Evolutionary conservation across 805 yeast species (phyloP).

Genomic region (Candida insectorum): DNA sequence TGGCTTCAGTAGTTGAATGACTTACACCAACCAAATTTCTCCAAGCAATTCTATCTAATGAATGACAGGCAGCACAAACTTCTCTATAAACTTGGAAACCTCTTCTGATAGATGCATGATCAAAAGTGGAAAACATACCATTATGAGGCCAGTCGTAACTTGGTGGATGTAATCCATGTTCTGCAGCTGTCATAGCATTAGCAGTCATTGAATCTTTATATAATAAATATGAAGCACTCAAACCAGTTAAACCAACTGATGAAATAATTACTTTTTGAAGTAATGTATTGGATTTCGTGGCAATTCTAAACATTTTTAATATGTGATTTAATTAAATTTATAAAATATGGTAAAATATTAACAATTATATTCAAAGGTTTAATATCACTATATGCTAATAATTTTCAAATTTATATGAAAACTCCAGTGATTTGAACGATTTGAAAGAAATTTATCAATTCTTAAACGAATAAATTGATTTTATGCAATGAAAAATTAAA

Average conservation of each 20-base stretch:
- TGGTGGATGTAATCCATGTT: slow-evolving; percentile 97
- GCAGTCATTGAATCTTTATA: slow-evolving; percentile 86
- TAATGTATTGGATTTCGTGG: slow-evolving; percentile 16
- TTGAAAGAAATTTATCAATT: too few species aligned
- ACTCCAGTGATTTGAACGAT: too few species aligned
- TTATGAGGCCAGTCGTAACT: slow-evolving; percentile 89
- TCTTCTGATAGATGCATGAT: slow-evolving; percentile 95
- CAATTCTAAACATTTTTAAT: slow-evolving; percentile 6
- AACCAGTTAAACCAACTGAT: slow-evolving; percentile 70
- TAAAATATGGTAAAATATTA: too few species aligned
- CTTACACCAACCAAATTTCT: slow-evolving; percentile 96
- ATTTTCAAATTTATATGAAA: too few species aligned
- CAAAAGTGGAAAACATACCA: slow-evolving; percentile 88
- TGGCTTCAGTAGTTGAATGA: slow-evolving; percentile 85
- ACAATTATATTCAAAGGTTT: too few species aligned
- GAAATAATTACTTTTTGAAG: slow-evolving; percentile 55
- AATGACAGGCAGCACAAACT: slow-evolving; percentile 99
- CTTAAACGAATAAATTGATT: too few species aligned
- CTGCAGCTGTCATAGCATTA: slow-evolving; percentile 96
- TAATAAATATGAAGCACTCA: slow-evolving; percentile 75
- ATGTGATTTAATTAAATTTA: too few species aligned
- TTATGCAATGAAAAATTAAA: too few species aligned
- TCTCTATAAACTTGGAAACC: slow-evolving; percentile 98
- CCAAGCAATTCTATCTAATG: slow-evolving; percentile 96
- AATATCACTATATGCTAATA: too few species aligned